phyloP scores from a whole-genome alignment of 2,329 filamentous ascomycete genomes.

The Didymosphaeria variabile region DNA sequence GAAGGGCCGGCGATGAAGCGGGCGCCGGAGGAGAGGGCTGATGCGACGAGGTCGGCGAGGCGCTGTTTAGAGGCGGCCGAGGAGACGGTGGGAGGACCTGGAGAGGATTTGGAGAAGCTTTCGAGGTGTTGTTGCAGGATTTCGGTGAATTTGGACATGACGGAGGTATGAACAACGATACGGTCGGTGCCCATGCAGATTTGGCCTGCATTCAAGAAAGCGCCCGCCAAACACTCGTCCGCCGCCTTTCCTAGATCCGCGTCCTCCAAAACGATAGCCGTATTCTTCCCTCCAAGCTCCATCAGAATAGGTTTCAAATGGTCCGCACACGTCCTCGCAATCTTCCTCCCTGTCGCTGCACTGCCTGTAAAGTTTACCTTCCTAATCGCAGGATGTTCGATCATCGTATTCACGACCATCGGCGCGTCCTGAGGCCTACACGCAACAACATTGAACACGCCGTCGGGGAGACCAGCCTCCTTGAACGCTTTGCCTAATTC shows the following conservation, averaged over 20 bases:
- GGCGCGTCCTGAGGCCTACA: conserved; percentile 66
- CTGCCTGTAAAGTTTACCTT: conserved; percentile 81
- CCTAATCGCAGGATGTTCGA: conserved; percentile 70
- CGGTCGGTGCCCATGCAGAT: conserved; percentile 66
- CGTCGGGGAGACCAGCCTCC: conserved; percentile 76
- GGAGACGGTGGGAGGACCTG: conserved; percentile 17
- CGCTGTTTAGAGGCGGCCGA: conserved; percentile 19
- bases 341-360: conserved; percentile 19
- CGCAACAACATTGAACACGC: conserved; percentile 75
- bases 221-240: conserved; percentile 86
- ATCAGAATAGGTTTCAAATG: conserved; percentile 61
- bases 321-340: conserved; percentile 19
- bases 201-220: conserved; percentile 75
- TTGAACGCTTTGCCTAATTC: conserved; percentile 24
- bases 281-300: conserved; percentile 86
- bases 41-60: conserved; percentile 11
- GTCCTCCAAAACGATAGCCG: conserved; percentile 79
- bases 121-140: conserved; percentile 24
- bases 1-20: conserved; percentile 14
- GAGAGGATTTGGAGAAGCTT: conserved; percentile 9
- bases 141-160: conserved; percentile 24
- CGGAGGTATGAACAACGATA: conserved; percentile 40
- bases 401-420: conserved; percentile 70
- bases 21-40: conserved; percentile 16
- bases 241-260: conserved; percentile 77